Evolutionary conservation across 306 rosid genomes (phyloP), one percentile per base, ranked within the genome.

Genomic region (Inga laurina): DNA sequence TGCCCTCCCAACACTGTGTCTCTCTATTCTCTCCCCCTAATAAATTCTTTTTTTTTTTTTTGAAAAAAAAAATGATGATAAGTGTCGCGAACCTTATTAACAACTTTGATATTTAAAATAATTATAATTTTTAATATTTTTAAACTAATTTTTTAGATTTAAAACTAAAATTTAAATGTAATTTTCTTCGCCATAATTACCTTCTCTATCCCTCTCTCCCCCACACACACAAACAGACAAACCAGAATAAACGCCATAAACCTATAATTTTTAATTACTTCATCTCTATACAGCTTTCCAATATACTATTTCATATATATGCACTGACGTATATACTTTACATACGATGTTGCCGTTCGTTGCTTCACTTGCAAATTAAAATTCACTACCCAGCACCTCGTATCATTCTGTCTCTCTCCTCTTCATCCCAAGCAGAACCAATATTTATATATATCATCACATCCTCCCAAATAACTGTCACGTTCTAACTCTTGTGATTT

Each of bases 281-380:
- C 43, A 39, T 64, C 5, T 13, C n/a, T 7, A 30, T 13, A 5
- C 18, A 2, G 4, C 27, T 56, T 32, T 34, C 10, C 22, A 32
- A 32, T 21, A 32, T 9, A 15, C 6, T 68, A 35, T 8, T 69
- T 21, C 39, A 22, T 30, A 19, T 19, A 19, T 19, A 37, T 2
- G 0, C 64, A 21, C 64, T 7, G 30, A 57, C 27, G n/a, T 52
- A 52, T n/a, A n/a, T n/a, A 21, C 30, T 19, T 27, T 62, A 62
- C 49, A 39, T 13, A 69, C 15, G 8, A 19, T 16, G 46, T 27
- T 12, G 70, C 70, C 71, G 43, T 44, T 72, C 16, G 41, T 72
- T 72, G 59, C 76, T 72, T 72, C 76, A 45, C 76, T 72, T 72
- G 76, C 76, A 72, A 32, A 32, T 32, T 32, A 32, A 72, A 24